Base-by-base conservation (phyloP, 306 rosid genomes). In the Ormosia emarginata region DNA sequence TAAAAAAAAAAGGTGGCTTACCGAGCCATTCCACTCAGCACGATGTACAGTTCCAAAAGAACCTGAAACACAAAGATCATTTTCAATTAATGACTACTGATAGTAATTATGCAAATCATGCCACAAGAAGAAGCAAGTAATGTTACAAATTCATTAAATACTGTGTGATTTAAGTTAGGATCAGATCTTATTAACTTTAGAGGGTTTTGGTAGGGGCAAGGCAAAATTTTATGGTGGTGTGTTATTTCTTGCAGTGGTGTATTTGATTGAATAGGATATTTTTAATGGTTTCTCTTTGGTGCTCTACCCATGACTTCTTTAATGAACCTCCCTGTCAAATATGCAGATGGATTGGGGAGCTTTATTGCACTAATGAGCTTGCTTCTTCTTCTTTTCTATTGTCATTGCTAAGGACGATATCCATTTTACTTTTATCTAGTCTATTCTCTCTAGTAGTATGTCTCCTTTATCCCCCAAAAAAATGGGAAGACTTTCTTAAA, bases 21-120 rank as follows among this genome's bases (percentile, higher is more conserved):
- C 99, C 77, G 99, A 96, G 83, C 95, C 98, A 90, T 90, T 82
- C 99, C 99, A 96, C 85, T 96, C 99, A 57, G 98, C 99, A n/a
- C 92, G 97, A 88, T 92, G 98, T 50, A 96, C 99, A 79, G 95
- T 96, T 82, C 98, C 99, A 81, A 96, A 96, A 65, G 98, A 94
- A 89, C 97, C 99, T 94, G 94, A 79, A 90, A 85, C 69, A 85
- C 33, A 90, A 43, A 67, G 55, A 46, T 12, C 47, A 67, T 70
- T 55, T 72, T 50, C 80, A 66, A 86, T 68, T 66, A 71, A 75
- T 43, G 40, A 63, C 44, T 57, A 12, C 30, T 34, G 46, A 81
- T 9, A 81, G 29, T 10, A 24, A 52, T 79, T 59, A 39, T 53
- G 37, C 61, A 14, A 83, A 85, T 12, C 73, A 81, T 75, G 72